These are phyloP conservation scores for Barnettozyma botsteinii DNA, from an alignment of 805 yeast species.

Conservation along the genomic window DNA sequence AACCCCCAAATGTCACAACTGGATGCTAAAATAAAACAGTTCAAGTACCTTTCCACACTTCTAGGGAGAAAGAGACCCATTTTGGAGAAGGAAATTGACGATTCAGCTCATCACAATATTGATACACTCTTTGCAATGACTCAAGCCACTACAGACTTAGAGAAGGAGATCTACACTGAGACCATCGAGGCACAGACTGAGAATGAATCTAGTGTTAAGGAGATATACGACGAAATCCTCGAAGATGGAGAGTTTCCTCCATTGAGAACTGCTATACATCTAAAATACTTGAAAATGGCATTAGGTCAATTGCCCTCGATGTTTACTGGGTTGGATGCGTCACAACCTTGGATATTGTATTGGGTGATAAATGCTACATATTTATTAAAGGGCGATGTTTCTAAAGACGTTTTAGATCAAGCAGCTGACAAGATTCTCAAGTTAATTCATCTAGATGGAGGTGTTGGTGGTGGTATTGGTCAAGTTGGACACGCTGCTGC, in stretches of 20 bases:
- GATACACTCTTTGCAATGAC: constrained; percentile 17
- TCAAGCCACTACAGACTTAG: constrained; percentile 13
- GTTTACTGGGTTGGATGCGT: constrained; percentile 61
- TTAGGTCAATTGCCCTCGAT: constrained; percentile 19
- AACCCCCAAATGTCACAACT: not conserved
- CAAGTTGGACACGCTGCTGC: constrained; percentile 85
- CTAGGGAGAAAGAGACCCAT: constrained; percentile 12
- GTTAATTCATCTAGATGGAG: constrained; percentile 42
- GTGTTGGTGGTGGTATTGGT: constrained; percentile 80
- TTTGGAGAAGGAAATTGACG: not conserved
- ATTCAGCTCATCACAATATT: constrained; percentile 1
- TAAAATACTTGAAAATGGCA: constrained; percentile 15
- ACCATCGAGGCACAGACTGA: constrained; percentile 33
- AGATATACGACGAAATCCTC: constrained; percentile 27
- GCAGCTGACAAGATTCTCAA: constrained; percentile 28
- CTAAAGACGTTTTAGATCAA: constrained; percentile 23
- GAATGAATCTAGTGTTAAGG: constrained; percentile 26
- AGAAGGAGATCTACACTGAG: constrained; percentile 29
- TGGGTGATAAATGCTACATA: constrained; percentile 65
- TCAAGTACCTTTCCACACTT: constrained; percentile 4
- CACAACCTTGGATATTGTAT: constrained; percentile 86
- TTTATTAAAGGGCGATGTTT: constrained; percentile 32
- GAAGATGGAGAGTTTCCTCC: constrained; percentile 16
- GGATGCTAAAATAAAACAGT: not conserved
- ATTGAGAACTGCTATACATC: constrained; percentile 15